Evolutionary conservation across 257 asterid species (phyloP).

Genomic region (Avicennia marina): DNA sequence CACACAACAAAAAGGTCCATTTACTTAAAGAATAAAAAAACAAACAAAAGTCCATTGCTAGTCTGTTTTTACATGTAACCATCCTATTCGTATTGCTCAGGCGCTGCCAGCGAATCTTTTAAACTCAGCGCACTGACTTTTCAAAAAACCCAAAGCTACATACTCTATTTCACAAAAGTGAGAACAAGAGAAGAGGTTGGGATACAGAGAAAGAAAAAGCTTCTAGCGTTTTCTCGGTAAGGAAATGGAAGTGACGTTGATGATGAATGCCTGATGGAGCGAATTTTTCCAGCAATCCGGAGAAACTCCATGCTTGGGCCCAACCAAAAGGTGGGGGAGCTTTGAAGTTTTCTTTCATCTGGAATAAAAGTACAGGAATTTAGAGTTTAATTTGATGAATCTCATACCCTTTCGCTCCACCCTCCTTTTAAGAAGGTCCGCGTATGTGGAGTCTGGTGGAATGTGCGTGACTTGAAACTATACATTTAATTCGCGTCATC

Average conservation of each 20-base stretch:
- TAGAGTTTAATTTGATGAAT: neutral
- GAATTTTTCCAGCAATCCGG: constrained; percentile 9
- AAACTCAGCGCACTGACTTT: constrained; percentile 40
- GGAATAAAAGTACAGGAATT: neutral
- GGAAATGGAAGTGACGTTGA: constrained; percentile 8
- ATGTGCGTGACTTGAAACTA: neutral
- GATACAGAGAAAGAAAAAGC: no score
- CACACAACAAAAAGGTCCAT: constrained; percentile 14
- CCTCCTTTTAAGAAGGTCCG: neutral
- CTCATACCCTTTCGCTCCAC: neutral
- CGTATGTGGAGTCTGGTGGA: neutral
- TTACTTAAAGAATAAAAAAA: constrained; percentile 11
- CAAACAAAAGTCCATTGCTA: constrained; percentile 25
- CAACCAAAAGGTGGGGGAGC: constrained; percentile 19
- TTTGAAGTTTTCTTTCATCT: neutral
- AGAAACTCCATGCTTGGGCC: constrained; percentile 17
- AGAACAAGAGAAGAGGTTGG: neutral
- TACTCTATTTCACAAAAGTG: constrained; percentile 8
- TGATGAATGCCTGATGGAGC: neutral
- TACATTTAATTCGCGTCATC: constrained; percentile 15
- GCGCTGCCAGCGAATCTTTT: constrained; percentile 38
- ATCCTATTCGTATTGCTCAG: constrained; percentile 31
- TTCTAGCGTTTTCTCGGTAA: constrained; percentile 34
- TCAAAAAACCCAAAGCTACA: constrained; percentile 17
- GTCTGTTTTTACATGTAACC: constrained; percentile 25